Percentiles rank a stretch among this genome's conserved stretches.
Evolutionary conservation across 2,329 filamentous ascomycete species (phyloP).

Genomic region (Aspergillus intermedius): DNA sequence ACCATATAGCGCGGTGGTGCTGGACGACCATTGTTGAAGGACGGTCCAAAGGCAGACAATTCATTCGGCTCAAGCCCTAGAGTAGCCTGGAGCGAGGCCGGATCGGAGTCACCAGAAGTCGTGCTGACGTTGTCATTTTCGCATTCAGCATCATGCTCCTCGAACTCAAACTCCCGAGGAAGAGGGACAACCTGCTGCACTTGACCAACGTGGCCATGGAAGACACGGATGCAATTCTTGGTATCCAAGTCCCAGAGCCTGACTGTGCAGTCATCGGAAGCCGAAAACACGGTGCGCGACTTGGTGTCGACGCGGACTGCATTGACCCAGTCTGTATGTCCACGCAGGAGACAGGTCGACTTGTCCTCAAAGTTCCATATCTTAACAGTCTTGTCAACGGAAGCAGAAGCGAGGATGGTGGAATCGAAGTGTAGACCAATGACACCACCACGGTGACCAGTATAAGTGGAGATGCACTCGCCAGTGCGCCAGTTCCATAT

Average conservation of each 20-base stretch:
- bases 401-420: conserved; percentile 79
- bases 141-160: conserved; percentile 57
- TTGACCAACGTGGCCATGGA: conserved; percentile 86
- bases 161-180: conserved; percentile 81
- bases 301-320: conserved; percentile 78
- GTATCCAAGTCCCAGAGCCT: conserved; percentile 91
- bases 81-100: conserved; percentile 17
- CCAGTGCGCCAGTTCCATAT: conserved; percentile 98
- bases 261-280: conserved; percentile 86
- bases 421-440: conserved; percentile 82
- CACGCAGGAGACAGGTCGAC: conserved; percentile 69
- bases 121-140: conserved; percentile 50
- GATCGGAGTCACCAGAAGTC: conserved; percentile 23
- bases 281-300: conserved; percentile 82
- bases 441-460: conserved; percentile 73
- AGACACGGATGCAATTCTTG: conserved; percentile 66
- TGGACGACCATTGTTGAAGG: conserved; percentile 60
- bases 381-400: conserved; percentile 81
- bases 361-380: conserved; percentile 88
- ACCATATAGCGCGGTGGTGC: conserved; percentile 85
- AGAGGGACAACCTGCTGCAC: conserved; percentile 86
- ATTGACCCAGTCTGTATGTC: conserved; percentile 94
- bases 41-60: conserved; percentile 52
- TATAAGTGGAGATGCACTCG: conserved; percentile 72
- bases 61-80: conserved; percentile 29